Percentiles rank a stretch among this genome's conserved stretches.
These are phyloP conservation scores for Candida chilensis DNA, from an alignment of 805 yeast genomes.

Conservation along the genomic window DNA sequence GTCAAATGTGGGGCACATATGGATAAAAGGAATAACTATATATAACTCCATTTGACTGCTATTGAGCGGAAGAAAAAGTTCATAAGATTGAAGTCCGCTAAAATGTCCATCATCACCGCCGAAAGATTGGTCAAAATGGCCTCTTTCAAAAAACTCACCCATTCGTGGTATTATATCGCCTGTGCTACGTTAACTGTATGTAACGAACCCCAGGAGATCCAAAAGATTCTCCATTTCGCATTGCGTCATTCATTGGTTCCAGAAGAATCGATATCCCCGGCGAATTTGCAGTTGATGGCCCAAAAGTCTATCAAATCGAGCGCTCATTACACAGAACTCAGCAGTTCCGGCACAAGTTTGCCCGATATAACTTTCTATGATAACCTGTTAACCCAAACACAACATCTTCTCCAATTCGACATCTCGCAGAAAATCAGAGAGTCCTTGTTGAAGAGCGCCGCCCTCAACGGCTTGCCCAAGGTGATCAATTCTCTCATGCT, in stretches of 20 bases:
- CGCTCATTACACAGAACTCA: slow-evolving; percentile 24
- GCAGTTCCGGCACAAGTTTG: slow-evolving; percentile 28
- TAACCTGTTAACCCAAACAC: too few species aligned
- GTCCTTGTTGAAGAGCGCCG: slow-evolving; percentile 67
- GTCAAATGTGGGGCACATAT: too few species aligned
- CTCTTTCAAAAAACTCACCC: slow-evolving; percentile 41
- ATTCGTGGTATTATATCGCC: slow-evolving; percentile 70
- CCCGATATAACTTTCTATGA: slow-evolving; percentile 29
- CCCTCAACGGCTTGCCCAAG: slow-evolving; percentile 77
- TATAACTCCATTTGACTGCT: too few species aligned
- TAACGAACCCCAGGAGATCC: slow-evolving; percentile 76
- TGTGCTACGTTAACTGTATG: slow-evolving; percentile 77
- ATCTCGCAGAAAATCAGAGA: slow-evolving; percentile 66
- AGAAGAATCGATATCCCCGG: slow-evolving; percentile 2
- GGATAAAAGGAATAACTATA: too few species aligned
- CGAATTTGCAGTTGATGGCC: slow-evolving; percentile 20
- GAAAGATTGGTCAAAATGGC: slow-evolving; percentile 46
- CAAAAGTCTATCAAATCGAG: slow-evolving; percentile 28
- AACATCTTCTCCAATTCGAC: too few species aligned
- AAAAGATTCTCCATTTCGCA: slow-evolving; percentile 66
- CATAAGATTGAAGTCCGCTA: too few species aligned
- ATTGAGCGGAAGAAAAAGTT: too few species aligned
- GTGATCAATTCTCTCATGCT: slow-evolving; percentile 71
- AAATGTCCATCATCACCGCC: slow-evolving; percentile 34
- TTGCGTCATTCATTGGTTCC: slow-evolving; percentile 14